Evolutionary conservation across 2,329 filamentous ascomycete species (phyloP), one percentile per base, ranked within the genome.

Genomic region (Sclerotinia minor): DNA sequence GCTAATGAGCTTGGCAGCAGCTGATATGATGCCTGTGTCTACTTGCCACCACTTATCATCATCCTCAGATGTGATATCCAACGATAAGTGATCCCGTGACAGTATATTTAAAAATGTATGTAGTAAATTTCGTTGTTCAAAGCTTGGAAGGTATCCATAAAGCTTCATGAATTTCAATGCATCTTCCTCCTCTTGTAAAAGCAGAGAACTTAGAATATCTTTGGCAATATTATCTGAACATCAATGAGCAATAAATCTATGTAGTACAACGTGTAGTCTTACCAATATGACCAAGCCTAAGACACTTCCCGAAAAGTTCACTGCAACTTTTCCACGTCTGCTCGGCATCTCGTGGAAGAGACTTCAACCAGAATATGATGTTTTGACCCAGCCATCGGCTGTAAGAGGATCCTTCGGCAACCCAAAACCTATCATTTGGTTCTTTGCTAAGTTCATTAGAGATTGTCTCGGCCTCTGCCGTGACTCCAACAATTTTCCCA

Each of bases 1-100:
- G 58, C 80, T 79, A 26, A 93, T 78, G 24, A 90, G 76, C 4
- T 83, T 82, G 24, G 89, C 85, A 47, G 83, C 83, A 5, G 87
- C 87, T 52, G 85, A 83, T 19, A 92, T 80, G 1, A 75, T 21
- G n/a, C 59, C 57, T 13, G 69, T 66, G 69, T 78, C 74, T 52
- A 68, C 61, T 55, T 74, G 66, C 76, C 76, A 78, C 77, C 77
- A 78, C 3, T 69, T 29, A 49, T 71, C 58, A 67, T 73, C 69
- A 54, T 73, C 76, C 66, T 74, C 72, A 4, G 72, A 72, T 47
- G 69, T 73, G 47, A 73, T 64, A 38, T 65, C 49, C 4, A 68
- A 47, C 24, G 73, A 73, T 7, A 78, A 47, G 44, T 73, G 71
- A 13, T 73, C 64, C 68, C 68, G 73, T 24, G 76, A 74, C 9